These are phyloP conservation scores for Colletotrichum sp. DNA, from an alignment of 2,329 filamentous ascomycete genomes.

Conservation along the genomic window DNA sequence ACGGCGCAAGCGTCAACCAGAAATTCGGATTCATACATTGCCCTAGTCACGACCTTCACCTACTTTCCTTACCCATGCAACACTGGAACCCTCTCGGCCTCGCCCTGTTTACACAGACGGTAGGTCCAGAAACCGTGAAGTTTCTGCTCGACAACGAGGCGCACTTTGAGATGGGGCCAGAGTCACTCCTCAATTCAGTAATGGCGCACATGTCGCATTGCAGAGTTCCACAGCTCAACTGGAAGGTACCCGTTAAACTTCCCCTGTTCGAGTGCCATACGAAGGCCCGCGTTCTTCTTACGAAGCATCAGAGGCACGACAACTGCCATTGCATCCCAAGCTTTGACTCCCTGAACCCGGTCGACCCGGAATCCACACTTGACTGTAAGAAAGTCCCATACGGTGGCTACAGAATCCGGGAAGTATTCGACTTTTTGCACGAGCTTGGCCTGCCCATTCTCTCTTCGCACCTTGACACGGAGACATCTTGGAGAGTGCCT, in stretches of 20 bases:
- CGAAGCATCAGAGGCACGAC: background rate
- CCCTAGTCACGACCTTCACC: background rate
- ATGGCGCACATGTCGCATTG: background rate
- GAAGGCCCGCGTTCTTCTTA: background rate
- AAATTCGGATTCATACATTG: background rate
- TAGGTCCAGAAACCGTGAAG: background rate
- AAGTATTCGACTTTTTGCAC: background rate
- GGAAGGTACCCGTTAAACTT: background rate
- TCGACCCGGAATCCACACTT: background rate
- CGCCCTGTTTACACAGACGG: background rate
- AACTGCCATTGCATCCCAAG: background rate
- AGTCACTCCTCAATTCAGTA: background rate
- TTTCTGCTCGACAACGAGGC: background rate
- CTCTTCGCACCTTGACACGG: background rate
- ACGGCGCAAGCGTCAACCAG: background rate
- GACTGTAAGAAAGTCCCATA: background rate
- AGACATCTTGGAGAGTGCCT: background rate
- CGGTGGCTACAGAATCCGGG: background rate
- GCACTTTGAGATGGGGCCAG: background rate
- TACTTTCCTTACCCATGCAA: background rate
- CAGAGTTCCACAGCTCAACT: background rate
- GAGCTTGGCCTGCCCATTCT: background rate
- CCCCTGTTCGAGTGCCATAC: background rate
- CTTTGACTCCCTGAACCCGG: background rate
- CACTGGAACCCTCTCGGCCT: background rate